Evolutionary conservation across 345 rosid species (phyloP).

Genomic region (Citrus sp.): DNA sequence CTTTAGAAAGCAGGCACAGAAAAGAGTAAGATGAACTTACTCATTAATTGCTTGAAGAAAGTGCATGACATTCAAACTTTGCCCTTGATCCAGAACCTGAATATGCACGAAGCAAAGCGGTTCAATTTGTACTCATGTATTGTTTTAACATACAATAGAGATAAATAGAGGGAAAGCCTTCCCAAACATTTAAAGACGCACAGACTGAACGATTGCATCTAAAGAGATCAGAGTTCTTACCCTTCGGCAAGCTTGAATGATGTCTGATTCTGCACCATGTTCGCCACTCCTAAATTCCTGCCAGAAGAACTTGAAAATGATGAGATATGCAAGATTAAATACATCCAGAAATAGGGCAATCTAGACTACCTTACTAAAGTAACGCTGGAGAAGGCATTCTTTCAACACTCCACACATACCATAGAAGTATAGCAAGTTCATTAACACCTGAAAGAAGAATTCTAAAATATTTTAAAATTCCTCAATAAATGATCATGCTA

Average conservation of each 20-base stretch:
- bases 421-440: constrained; percentile 59
- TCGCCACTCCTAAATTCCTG: constrained; percentile 46
- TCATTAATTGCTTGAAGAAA: constrained; percentile 61
- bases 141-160: background rate
- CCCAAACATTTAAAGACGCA: background rate
- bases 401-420: constrained; percentile 62
- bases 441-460: constrained; percentile 41
- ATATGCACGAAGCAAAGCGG: constrained; percentile 1
- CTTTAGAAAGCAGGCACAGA: background rate
- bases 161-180: background rate
- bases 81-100: constrained; percentile 66
- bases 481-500: background rate
- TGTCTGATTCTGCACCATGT: constrained; percentile 42
- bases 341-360: background rate
- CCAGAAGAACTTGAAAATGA: constrained; percentile 11
- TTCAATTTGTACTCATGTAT: background rate
- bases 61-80: constrained; percentile 53
- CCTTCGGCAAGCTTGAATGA: constrained; percentile 47
- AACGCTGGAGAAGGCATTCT: constrained; percentile 68
- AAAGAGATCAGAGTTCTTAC: constrained; percentile 26
- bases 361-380: constrained; percentile 54
- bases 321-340: background rate
- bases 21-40: constrained; percentile 23
- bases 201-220: background rate
- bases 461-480: background rate